Conservation (phyloP, 1,284 basidiomycete species). For the Anthracocystis setariae region DNA sequence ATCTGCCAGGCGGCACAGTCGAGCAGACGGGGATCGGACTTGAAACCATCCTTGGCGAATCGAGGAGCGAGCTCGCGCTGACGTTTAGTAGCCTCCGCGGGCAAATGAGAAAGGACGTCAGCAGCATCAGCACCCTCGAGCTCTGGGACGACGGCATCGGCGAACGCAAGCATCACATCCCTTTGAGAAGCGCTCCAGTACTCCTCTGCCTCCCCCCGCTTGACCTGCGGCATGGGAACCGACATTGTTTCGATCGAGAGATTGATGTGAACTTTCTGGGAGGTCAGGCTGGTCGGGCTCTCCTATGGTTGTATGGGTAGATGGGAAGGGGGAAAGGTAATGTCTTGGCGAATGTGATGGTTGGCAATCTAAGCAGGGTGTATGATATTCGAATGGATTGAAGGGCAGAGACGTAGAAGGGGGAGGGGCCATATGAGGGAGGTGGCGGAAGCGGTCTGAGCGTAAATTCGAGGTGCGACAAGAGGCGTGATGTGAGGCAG, state of each 20-base stretch:
- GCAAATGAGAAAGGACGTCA: slow-evolving; percentile 53
- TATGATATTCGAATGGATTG: too few relatives aligned
- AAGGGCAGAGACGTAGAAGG: too few relatives aligned
- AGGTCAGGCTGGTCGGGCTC: too few relatives aligned
- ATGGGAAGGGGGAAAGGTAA: too few relatives aligned
- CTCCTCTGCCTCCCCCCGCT: slow-evolving; percentile 51
- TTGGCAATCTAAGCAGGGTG: too few relatives aligned
- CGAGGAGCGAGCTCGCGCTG: slow-evolving; percentile 54
- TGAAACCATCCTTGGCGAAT: slow-evolving; percentile 58
- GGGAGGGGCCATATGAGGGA: too few relatives aligned
- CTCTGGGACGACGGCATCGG: slow-evolving; percentile 59
- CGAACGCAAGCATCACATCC: slow-evolving; percentile 59
- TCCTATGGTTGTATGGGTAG: background rate
- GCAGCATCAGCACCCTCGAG: slow-evolving; percentile 57
- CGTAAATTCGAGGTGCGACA: too few relatives aligned
- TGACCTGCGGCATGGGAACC: slow-evolving; percentile 36
- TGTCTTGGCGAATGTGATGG: too few relatives aligned
- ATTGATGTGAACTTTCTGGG: background rate
- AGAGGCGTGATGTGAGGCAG: too few relatives aligned
- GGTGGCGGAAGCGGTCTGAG: too few relatives aligned
- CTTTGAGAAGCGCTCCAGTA: slow-evolving; percentile 44
- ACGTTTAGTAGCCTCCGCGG: slow-evolving; percentile 44
- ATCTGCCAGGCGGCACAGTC: slow-evolving; percentile 58
- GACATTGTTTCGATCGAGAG: slow-evolving; percentile 14
- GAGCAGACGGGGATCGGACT: slow-evolving; percentile 51